Conservation (phyloP, 1,284 basidiomycete genomes). For the Phylloporus gajari region DNA sequence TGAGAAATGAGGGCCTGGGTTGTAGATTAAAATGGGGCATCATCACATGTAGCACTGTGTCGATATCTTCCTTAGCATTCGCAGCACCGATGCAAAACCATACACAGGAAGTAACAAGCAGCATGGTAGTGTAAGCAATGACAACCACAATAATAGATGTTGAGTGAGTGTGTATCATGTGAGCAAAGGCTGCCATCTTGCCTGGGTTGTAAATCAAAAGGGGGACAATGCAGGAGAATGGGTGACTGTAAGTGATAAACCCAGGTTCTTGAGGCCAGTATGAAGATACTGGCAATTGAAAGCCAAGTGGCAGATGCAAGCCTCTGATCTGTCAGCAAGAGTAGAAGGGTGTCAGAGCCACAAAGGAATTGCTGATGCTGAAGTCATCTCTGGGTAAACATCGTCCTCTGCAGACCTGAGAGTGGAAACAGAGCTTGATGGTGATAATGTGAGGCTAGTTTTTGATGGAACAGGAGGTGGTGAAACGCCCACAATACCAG, state of each 20-base stretch:
- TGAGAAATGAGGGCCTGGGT: no score
- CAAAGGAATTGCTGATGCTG: slow-evolving; percentile 66
- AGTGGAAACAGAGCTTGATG: slow-evolving; percentile 46
- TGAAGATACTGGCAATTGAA: slow-evolving; percentile 97
- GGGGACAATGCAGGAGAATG: slow-evolving; percentile 93
- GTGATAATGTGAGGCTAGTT: slow-evolving; percentile 34
- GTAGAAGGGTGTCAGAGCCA: slow-evolving; percentile 79
- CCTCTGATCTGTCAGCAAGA: slow-evolving; percentile 86
- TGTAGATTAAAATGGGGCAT: no score
- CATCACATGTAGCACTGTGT: slow-evolving; percentile 71
- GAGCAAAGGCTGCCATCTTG: slow-evolving; percentile 90
- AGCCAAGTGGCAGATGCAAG: slow-evolving; percentile 85
- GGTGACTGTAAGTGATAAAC: slow-evolving; percentile 96
- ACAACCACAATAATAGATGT: slow-evolving; percentile 82
- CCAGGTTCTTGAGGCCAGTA: slow-evolving; percentile 90
- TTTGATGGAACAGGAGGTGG: slow-evolving; percentile 58
- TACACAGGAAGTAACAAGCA: slow-evolving; percentile 86
- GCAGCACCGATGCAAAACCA: slow-evolving; percentile 95
- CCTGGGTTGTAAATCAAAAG: slow-evolving; percentile 93
- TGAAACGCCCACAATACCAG: slow-evolving; percentile 93
- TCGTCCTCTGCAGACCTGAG: slow-evolving; percentile 48
- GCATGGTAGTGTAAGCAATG: slow-evolving; percentile 66
- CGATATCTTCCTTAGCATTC: slow-evolving; percentile 98
- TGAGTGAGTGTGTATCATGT: slow-evolving; percentile 86
- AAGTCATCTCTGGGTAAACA: slow-evolving; percentile 72